Base-by-base conservation (phyloP, 257 asterid genomes). In the Penstemon davidsonii region DNA sequence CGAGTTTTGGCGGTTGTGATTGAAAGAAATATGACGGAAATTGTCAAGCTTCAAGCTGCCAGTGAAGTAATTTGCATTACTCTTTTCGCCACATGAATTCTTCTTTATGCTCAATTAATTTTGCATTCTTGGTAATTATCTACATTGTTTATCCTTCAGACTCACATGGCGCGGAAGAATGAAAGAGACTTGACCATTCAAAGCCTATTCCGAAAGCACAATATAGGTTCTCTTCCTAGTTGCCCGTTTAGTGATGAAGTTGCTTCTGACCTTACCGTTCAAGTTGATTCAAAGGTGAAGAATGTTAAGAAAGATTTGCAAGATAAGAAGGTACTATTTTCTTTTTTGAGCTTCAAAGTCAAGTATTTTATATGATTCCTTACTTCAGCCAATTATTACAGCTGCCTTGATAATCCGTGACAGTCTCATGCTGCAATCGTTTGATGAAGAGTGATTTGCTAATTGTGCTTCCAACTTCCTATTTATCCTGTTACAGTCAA, bases 1-100 rank as follows among this genome's bases (percentile, higher is more conserved):
- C 68, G 79, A 65, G 66, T 60, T 76, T 87, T 80, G 56, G 62
- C 69, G 13, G 75, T 76, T 40, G 72, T 72, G 61, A 78, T 75
- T 60, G 78, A 70, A 64, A 62, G 77, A 11, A 82, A 76, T 67
- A 66, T 76, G 66, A 47, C 66, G 79, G 90, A 87, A 63, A 86
- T 87, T 70, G 84, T 89, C 85, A 83, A 76, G 59, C 94, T 90
- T 75, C 87, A 88, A 81, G 80, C 86, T 69, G 92, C 88, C 47
- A 86, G 85, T 66, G 87, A 86, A 44, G 97, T 88, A 87, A 76
- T 62, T 73, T 73, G 38, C 13, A 39, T 77, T 47, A 42, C 77
- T 67, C 55, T 4, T 42, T 64, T 60, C 72, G 73, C 72, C 46
- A 40, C 60, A 33, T 67, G 67, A 76, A 45, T 66, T 64, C 59